Evolutionary conservation across 768 basidiomycete species (phyloP).

Genomic region (Xerocomellus dryophilus): DNA sequence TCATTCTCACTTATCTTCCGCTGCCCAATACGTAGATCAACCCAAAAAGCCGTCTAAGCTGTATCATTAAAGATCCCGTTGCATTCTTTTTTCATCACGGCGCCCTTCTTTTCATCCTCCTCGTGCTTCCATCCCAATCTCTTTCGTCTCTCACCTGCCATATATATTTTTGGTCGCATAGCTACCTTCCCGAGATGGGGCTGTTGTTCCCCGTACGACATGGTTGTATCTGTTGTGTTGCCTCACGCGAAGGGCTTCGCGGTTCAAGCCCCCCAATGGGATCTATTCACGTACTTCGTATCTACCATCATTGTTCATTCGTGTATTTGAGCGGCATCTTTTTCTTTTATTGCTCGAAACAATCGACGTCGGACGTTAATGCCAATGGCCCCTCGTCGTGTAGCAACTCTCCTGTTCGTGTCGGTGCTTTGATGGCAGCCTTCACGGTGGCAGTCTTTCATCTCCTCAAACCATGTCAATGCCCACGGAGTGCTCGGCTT

Average conservation of each 20-base stretch:
- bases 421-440: not conserved
- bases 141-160: constrained; percentile 21
- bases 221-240: constrained; percentile 26
- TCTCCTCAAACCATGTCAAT: not conserved
- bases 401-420: not conserved
- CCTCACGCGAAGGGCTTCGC: constrained; percentile 52
- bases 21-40: constrained; percentile 18
- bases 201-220: constrained; percentile 14
- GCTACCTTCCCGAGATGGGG: constrained; percentile 14
- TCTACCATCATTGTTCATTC: not conserved
- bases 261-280: constrained; percentile 41
- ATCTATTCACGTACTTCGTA: constrained; percentile 13
- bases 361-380: not conserved
- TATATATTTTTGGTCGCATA: constrained; percentile 32
- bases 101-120: not conserved
- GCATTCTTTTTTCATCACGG: constrained; percentile 5
- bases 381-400: not conserved
- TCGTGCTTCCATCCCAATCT: not conserved
- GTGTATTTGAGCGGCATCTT: not conserved
- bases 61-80: constrained; percentile 19
- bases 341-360: not conserved
- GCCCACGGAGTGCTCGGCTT: not conserved
- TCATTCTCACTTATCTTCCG: not conserved
- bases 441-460: not conserved
- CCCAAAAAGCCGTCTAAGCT: constrained; percentile 13